Percentiles rank a stretch among this genome's conserved stretches.
phyloP scores from a whole-genome alignment of 2,329 filamentous ascomycete species.

The Ceratocystiopsis brevicomis region DNA sequence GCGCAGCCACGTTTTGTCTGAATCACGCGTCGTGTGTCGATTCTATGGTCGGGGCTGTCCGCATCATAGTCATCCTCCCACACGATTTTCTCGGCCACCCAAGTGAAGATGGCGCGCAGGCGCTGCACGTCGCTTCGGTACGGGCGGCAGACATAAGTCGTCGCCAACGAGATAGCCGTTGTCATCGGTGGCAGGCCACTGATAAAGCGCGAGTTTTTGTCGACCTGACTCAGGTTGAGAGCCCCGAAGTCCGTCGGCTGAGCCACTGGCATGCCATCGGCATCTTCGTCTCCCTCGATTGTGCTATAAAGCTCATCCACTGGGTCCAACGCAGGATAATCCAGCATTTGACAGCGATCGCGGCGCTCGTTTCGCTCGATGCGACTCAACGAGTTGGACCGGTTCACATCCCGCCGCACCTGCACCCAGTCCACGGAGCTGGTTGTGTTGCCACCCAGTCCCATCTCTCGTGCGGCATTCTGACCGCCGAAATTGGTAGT shows the following conservation, averaged over 20 bases:
- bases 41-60: slow-evolving; percentile 39
- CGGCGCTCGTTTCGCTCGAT: slow-evolving; percentile 71
- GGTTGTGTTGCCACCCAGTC: slow-evolving; percentile 27
- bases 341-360: slow-evolving; percentile 88
- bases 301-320: slow-evolving; percentile 75
- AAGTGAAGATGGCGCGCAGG: slow-evolving; percentile 86
- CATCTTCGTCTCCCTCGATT: slow-evolving; percentile 76
- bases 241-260: slow-evolving; percentile 65
- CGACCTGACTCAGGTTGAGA: slow-evolving; percentile 69
- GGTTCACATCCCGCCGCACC: slow-evolving; percentile 83
- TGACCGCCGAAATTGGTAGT: slow-evolving; percentile 15
- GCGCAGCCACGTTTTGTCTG: slow-evolving; percentile 68
- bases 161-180: slow-evolving; percentile 65
- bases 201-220: slow-evolving; percentile 89
- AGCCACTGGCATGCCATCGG: slow-evolving; percentile 64
- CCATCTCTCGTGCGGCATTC: slow-evolving; percentile 51
- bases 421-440: slow-evolving; percentile 74
- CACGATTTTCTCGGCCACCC: slow-evolving; percentile 82
- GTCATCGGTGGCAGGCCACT: slow-evolving; percentile 65
- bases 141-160: slow-evolving; percentile 81
- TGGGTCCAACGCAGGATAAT: slow-evolving; percentile 71
- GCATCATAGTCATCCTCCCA: slow-evolving; percentile 87
- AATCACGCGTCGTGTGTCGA: slow-evolving; percentile 70
- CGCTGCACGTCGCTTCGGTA: slow-evolving; percentile 89
- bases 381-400: slow-evolving; percentile 79